phyloP scores from a whole-genome alignment of 177 flowering plant genomes.

The Telopea speciosissima region DNA sequence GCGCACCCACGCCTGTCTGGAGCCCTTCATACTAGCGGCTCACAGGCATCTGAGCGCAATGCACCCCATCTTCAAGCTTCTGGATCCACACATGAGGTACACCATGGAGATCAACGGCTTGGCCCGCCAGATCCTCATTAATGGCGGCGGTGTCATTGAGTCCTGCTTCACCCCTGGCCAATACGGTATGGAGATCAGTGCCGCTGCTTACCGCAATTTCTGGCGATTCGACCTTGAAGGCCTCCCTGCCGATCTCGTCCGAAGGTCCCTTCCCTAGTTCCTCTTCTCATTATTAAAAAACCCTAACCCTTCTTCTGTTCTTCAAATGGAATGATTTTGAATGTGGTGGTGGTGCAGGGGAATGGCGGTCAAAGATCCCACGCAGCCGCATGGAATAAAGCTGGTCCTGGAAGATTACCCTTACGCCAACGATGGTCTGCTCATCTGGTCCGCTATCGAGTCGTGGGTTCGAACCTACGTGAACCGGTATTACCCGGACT shows the following conservation, averaged over 20 bases:
- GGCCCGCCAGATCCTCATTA: slow-evolving; percentile 78
- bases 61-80: slow-evolving; percentile 91
- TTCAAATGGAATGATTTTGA: too few species aligned
- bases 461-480: slow-evolving; percentile 78
- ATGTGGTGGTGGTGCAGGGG: slow-evolving; percentile 41
- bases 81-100: slow-evolving; percentile 97
- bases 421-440: slow-evolving; percentile 78
- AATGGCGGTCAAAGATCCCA: slow-evolving; percentile 72
- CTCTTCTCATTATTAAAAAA: too few species aligned
- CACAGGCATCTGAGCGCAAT: slow-evolving; percentile 89
- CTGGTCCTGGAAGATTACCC: slow-evolving; percentile 86
- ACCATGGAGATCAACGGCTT: slow-evolving; percentile 79
- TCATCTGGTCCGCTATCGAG: slow-evolving; percentile 80
- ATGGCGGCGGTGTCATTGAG: slow-evolving; percentile 81
- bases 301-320: too few species aligned
- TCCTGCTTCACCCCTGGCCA: slow-evolving; percentile 89
- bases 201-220: slow-evolving; percentile 54
- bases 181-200: slow-evolving; percentile 85
- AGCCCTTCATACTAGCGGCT: slow-evolving; percentile 86
- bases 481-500: slow-evolving; percentile 58
- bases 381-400: slow-evolving; percentile 72
- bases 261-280: slow-evolving; percentile 40
- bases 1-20: slow-evolving; percentile 77
- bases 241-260: slow-evolving; percentile 86
- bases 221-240: slow-evolving; percentile 93